Conservation (phyloP, 768 basidiomycete genomes). For the Suillus luteus region DNA sequence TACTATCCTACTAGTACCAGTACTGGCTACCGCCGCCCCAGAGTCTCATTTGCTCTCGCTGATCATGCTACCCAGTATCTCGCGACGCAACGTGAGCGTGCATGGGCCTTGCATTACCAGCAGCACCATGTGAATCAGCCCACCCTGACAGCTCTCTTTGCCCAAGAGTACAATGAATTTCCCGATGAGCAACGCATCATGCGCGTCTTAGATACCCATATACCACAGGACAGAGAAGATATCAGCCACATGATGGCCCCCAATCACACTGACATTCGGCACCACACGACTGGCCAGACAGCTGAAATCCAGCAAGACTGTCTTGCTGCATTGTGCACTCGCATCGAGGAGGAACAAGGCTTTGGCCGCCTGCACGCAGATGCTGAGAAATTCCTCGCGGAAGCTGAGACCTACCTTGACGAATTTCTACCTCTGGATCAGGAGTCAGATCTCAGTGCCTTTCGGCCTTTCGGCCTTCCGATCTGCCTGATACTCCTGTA, state of each 20-base stretch:
- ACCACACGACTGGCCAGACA: too few relatives aligned
- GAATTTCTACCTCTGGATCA: neutral
- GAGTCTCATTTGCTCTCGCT: neutral
- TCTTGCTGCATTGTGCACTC: neutral
- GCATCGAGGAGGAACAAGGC: neutral
- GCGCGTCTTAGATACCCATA: neutral
- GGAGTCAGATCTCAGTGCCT: neutral
- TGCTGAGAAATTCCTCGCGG: neutral
- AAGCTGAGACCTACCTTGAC: neutral
- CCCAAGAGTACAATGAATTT: conserved; percentile 4
- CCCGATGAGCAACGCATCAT: neutral
- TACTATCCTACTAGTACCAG: neutral
- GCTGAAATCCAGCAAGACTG: too few relatives aligned
- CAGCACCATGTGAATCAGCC: conserved; percentile 3
- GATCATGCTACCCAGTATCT: conserved; percentile 29
- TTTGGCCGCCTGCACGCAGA: neutral
- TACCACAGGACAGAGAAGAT: neutral
- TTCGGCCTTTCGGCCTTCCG: neutral
- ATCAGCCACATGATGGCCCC: neutral
- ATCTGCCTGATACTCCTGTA: conserved; percentile 1
- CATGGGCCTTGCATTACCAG: neutral
- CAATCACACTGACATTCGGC: neutral
- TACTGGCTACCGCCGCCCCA: neutral
- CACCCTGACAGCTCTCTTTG: conserved; percentile 3
- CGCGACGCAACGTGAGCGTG: conserved; percentile 12